Percentiles rank a stretch among this genome's conserved stretches.
Evolutionary conservation across 1,284 basidiomycete species (phyloP).

Genomic region (Irpex sp.): DNA sequence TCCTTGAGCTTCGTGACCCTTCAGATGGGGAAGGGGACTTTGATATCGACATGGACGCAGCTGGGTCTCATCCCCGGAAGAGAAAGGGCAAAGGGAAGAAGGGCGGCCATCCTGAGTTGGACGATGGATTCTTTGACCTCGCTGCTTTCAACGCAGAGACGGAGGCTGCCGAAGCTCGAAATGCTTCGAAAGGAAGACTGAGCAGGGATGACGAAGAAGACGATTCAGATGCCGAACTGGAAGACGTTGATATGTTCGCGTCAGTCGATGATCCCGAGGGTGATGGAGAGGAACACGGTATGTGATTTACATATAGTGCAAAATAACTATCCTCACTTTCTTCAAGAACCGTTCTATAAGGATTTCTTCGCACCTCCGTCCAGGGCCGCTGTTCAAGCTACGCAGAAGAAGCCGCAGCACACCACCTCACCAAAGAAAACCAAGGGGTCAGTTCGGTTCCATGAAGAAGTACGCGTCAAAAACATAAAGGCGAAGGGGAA

Average conservation of each 20-base stretch:
- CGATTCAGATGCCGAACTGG: constrained; percentile 47
- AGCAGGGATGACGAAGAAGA: constrained; percentile 54
- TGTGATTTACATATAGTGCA: constrained; percentile 11
- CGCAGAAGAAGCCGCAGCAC: constrained; percentile 12
- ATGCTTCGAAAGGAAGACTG: constrained; percentile 57
- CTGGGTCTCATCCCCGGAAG: constrained; percentile 28
- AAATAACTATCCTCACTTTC: not conserved
- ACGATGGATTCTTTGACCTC: constrained; percentile 93
- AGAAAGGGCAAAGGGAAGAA: constrained; percentile 23
- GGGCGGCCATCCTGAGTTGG: constrained; percentile 58
- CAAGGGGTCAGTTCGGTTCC: constrained; percentile 59
- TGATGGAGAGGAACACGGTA: constrained; percentile 43
- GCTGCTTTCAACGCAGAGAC: constrained; percentile 87
- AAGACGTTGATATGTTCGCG: constrained; percentile 70
- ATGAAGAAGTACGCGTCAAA: constrained; percentile 78
- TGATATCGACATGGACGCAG: constrained; percentile 16
- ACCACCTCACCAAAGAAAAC: constrained; percentile 18
- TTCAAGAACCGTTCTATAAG: constrained; percentile 58
- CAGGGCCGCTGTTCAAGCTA: constrained; percentile 5
- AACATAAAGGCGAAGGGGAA: constrained; percentile 70
- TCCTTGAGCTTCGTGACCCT: constrained; percentile 44
- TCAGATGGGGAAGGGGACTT: constrained; percentile 44
- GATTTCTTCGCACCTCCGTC: constrained; percentile 72
- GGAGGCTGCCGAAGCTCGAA: constrained; percentile 73
- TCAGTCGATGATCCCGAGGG: constrained; percentile 43